Evolutionary conservation across 371 early-diverging fungal genomes (phyloP).

Genomic region (Actinomortierella wolfii): DNA sequence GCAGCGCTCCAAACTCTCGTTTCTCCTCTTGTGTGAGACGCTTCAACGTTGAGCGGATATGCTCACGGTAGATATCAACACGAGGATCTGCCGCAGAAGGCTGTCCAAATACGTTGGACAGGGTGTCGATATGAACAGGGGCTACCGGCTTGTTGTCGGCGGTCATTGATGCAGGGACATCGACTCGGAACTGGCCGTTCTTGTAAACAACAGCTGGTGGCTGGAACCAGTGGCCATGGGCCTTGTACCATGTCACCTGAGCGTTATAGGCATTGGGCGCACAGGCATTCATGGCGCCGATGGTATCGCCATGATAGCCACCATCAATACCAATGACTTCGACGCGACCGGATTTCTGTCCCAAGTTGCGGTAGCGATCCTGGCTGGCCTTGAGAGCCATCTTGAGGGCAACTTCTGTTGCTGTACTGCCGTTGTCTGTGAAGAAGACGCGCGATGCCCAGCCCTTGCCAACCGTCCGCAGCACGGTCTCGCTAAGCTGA

Average conservation of each 20-base stretch:
- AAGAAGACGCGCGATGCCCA: conserved; percentile 83
- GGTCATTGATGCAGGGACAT: conserved; percentile 47
- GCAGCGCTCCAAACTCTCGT: conserved; percentile 72
- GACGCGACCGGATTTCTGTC: conserved; percentile 48
- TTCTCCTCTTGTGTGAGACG: conserved; percentile 50
- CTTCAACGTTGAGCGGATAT: conserved; percentile 53
- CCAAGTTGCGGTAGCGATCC: conserved; percentile 50
- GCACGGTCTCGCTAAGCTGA: conserved; percentile 63
- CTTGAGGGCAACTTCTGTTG: conserved; percentile 83
- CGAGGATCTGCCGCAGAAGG: conserved; percentile 40
- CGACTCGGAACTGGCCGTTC: conserved; percentile 59
- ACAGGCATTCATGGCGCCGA: conserved; percentile 85
- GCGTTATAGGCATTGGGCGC: conserved; percentile 78
- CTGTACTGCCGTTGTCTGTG: conserved; percentile 83
- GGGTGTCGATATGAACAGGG: conserved; percentile 27
- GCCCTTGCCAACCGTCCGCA: conserved; percentile 60
- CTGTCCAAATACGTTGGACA: conserved; percentile 17
- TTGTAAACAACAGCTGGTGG: conserved; percentile 73
- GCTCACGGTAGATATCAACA: conserved; percentile 51
- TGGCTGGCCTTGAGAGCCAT: conserved; percentile 67
- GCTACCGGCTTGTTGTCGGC: conserved; percentile 9
- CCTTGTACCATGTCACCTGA: conserved; percentile 78
- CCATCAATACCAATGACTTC: conserved; percentile 76
- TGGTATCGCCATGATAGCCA: conserved; percentile 87
- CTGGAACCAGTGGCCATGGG: conserved; percentile 76